A percentile compares a stretch with the other conserved stretches of the same genome.
Evolutionary conservation across 441 rosid genomes (phyloP).

Genomic region (Gossypium gossypioides): DNA sequence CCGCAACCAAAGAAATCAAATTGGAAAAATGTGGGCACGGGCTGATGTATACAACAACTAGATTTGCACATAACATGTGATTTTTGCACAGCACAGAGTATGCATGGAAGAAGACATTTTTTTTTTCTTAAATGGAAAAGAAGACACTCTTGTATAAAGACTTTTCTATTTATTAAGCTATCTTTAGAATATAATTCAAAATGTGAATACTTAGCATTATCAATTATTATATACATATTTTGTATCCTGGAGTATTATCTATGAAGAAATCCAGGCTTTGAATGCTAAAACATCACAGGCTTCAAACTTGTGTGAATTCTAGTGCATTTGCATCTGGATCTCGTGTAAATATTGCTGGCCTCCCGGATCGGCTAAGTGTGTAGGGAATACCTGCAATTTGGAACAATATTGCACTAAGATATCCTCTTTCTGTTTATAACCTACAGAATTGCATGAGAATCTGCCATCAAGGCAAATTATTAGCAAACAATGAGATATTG

Average conservation of each 20-base stretch:
- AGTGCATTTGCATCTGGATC: conserved; percentile 94
- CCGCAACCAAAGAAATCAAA: not conserved
- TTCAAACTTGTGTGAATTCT: conserved; percentile 65
- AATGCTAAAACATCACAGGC: not conserved
- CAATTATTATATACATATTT: conserved; percentile 2
- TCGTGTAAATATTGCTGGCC: conserved; percentile 80
- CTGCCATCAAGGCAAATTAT: not conserved
- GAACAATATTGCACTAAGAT: not conserved
- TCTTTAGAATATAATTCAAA: not conserved
- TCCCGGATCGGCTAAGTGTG: conserved; percentile 75
- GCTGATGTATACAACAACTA: not conserved
- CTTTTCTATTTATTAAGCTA: not conserved
- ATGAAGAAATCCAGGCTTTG: not conserved
- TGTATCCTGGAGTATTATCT: not conserved
- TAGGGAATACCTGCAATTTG: conserved; percentile 53
- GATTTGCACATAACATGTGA: not conserved
- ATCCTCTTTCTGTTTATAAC: not conserved
- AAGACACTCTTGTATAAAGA: not conserved
- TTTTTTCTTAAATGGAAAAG: no score
- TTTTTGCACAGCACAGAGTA: not conserved
- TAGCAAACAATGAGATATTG: not conserved
- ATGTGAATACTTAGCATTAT: not conserved
- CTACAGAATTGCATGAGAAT: not conserved
- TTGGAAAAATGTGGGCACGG: not conserved
- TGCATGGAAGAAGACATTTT: not conserved